These are phyloP conservation scores for Epichloe amarillans DNA, from an alignment of 2,329 filamentous ascomycete genomes.

Conservation along the genomic window DNA sequence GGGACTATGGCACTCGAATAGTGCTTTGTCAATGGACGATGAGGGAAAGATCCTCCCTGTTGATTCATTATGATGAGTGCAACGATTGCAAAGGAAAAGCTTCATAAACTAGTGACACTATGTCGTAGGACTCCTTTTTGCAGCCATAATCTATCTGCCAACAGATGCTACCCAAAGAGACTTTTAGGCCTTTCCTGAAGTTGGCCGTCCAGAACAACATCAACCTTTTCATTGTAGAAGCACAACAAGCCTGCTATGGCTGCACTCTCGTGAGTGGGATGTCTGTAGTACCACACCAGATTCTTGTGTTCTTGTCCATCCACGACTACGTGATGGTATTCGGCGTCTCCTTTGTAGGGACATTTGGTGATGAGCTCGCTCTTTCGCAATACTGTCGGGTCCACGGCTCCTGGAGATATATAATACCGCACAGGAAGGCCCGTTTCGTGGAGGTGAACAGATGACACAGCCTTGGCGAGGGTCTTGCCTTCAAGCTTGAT, in stretches of 20 bases:
- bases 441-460: conserved; percentile 47
- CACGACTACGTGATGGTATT: conserved; percentile 44
- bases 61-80: neutral
- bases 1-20: too few relatives aligned
- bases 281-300: conserved; percentile 49
- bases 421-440: conserved; percentile 46
- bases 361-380: conserved; percentile 43
- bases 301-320: conserved; percentile 31
- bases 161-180: neutral
- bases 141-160: neutral
- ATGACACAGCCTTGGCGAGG: conserved; percentile 31
- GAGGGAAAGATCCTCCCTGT: too few relatives aligned
- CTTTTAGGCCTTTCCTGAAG: conserved; percentile 5
- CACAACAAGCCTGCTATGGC: conserved; percentile 42
- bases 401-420: conserved; percentile 37
- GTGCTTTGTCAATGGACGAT: too few relatives aligned
- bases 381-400: conserved; percentile 28
- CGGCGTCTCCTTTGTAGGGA: conserved; percentile 54
- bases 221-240: conserved; percentile 58
- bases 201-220: conserved; percentile 42
- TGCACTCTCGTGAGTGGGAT: conserved; percentile 42
- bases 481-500: conserved; percentile 33
- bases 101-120: neutral
- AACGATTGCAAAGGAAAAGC: neutral
- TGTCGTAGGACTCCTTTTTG: neutral